phyloP scores from a whole-genome alignment of 2,329 filamentous ascomycete genomes.

The Blastomyces silverae region DNA sequence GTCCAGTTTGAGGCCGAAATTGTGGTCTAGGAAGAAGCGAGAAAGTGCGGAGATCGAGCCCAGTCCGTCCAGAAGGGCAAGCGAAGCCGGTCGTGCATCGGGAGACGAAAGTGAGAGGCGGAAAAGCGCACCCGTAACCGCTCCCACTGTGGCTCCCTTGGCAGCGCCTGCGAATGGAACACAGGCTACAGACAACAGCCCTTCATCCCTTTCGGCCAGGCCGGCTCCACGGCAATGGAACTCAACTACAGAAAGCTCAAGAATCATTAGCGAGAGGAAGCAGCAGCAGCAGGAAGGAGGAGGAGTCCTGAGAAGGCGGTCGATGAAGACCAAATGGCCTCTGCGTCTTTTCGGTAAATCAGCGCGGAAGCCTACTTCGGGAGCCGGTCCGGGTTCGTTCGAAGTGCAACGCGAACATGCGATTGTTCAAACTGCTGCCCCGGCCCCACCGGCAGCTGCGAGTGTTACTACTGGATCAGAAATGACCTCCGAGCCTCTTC shows the following conservation, averaged over 20 bases:
- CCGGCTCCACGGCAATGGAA: conserved; percentile 3
- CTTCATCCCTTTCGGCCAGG: background rate
- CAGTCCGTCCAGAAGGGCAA: background rate
- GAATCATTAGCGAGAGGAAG: background rate
- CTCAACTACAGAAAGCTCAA: conserved; percentile 1
- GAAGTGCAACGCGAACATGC: background rate
- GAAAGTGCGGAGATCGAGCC: background rate
- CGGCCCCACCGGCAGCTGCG: background rate
- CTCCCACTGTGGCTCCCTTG: background rate
- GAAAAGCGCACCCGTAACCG: background rate
- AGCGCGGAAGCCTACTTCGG: background rate
- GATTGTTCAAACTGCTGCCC: background rate
- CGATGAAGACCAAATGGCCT: background rate
- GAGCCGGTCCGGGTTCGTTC: conserved; percentile 4
- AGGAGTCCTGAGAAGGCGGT: background rate
- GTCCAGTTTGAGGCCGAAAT: background rate
- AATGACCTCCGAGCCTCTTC: background rate
- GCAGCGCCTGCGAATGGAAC: background rate
- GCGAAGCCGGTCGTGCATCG: background rate
- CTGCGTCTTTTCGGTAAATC: background rate
- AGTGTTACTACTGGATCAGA: background rate
- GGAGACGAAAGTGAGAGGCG: no score
- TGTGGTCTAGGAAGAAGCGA: background rate
- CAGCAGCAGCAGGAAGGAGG: background rate
- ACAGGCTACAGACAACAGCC: background rate